A percentile compares a stretch with the other conserved stretches of the same genome.
phyloP scores from a whole-genome alignment of 140 eudicot genomes.

The Erigeron philadelphicus region DNA sequence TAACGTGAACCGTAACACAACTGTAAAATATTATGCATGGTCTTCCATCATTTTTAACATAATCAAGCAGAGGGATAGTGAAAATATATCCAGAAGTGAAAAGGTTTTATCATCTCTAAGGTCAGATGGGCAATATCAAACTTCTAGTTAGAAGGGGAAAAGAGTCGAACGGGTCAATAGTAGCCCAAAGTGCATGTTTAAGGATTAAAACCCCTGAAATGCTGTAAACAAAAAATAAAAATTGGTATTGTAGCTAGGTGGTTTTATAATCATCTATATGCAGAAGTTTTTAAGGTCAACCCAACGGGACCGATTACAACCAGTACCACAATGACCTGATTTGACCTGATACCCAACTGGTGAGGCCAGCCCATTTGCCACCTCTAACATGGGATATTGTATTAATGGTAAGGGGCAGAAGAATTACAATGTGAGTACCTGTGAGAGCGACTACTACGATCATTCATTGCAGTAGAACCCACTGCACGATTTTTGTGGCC shows the following conservation, averaged over 20 bases:
- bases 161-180: not conserved
- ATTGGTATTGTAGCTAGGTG: not conserved
- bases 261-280: not conserved
- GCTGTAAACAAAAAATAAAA: too few relatives aligned
- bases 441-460: slow-evolving; percentile 82
- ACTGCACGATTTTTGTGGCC: slow-evolving; percentile 75
- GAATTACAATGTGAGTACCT: slow-evolving; percentile 33
- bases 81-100: not conserved
- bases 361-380: not conserved
- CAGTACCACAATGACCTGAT: not conserved
- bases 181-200: not conserved
- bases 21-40: slow-evolving; percentile 31
- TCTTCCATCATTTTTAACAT: slow-evolving; percentile 6
- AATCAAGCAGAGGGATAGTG: not conserved
- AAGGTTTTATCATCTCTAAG: not conserved
- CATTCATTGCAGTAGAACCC: slow-evolving; percentile 64
- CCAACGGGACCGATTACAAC: not conserved
- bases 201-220: not conserved
- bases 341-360: not conserved
- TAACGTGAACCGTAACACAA: slow-evolving; percentile 74
- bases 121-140: not conserved
- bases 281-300: not conserved
- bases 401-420: slow-evolving; percentile 13
- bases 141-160: not conserved
- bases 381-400: not conserved